Evolutionary conservation across 345 rosid species (phyloP), one percentile per base, ranked within the genome.

Genomic region (Draba incana): DNA sequence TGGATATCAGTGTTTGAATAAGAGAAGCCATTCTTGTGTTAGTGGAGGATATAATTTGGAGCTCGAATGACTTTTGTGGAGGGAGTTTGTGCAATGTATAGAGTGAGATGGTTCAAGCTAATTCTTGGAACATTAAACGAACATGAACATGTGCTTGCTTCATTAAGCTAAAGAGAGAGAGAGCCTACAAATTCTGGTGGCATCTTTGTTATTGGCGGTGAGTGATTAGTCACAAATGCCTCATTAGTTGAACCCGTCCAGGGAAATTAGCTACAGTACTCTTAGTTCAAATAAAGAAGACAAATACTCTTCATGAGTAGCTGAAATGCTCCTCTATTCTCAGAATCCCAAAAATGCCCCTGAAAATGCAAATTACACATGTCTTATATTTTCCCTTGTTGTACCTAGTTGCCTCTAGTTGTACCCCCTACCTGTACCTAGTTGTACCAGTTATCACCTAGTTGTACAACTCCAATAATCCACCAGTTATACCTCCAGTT

Each of bases 121-220:
- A 71, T 47, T 63, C 37, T 47, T 51, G 44, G n/a, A 33, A 47
- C 76, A 71, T 71, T 71, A 37, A 71, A 24, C 31, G 11, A 70
- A 62, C 47, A 44, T 53, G 23, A 24, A 54, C 33, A 15, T 14
- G 16, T 70, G 39, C 68, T 43, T 61, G 30, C 62, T 43, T 61
- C 43, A 61, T 6, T 33, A 54, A 55, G 33, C 16, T 49, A 15
- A 55, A 25, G n/a, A 25, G 31, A 55, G 75, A 25, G n/a, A 25
- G 31, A 55, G 75, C 64, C 35, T 45, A 37, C 33, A 55, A 71
- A 63, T 3, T 55, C 64, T 64, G 70, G 69, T 71, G 58, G 20
- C 33, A 38, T 63, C 33, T 41, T 64, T 41, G 46, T 57, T 57
- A 64, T 48, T 11, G 53, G 54, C 77, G 64, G 70, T 64, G 60